phyloP scores from a whole-genome alignment of 495 filamentous ascomycete species.

The Daldinia concentrica region DNA sequence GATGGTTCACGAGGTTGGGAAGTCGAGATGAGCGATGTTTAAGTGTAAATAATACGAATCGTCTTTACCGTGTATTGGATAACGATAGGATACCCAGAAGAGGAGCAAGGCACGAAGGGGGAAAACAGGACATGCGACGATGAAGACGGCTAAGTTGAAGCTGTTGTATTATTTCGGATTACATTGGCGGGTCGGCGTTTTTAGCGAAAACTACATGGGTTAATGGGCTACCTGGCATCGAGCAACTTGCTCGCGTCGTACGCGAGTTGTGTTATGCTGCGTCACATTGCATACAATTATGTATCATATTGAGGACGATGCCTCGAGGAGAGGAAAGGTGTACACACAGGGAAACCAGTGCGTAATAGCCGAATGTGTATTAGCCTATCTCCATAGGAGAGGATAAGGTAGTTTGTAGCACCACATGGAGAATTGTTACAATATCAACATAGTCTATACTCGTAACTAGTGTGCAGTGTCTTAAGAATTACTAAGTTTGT shows the following conservation, averaged over 20 bases:
- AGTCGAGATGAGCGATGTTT: slow-evolving; percentile 46
- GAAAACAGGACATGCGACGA: background rate
- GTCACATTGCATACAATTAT: background rate
- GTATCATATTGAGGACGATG: slow-evolving; percentile 2
- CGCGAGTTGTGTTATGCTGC: background rate
- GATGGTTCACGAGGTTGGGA: slow-evolving; percentile 29
- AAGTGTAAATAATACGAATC: background rate
- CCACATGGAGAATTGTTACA: background rate
- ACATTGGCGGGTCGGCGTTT: background rate
- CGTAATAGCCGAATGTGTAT: background rate
- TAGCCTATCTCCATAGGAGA: background rate
- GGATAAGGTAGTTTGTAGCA: background rate
- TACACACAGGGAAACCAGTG: background rate
- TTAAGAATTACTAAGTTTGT: background rate
- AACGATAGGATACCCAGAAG: slow-evolving; percentile 20
- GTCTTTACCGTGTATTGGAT: background rate
- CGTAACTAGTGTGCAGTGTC: background rate
- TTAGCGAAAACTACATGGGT: slow-evolving; percentile 5
- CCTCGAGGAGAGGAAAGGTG: background rate
- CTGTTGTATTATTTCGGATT: slow-evolving; percentile 6
- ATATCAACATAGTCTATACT: background rate
- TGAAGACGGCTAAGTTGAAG: background rate
- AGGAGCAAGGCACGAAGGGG: background rate
- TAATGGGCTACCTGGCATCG: slow-evolving; percentile 4
- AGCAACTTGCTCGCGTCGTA: slow-evolving; percentile 1